These are phyloP conservation scores for Clathrus columnatus DNA, from an alignment of 768 basidiomycete genomes.

Conservation along the genomic window DNA sequence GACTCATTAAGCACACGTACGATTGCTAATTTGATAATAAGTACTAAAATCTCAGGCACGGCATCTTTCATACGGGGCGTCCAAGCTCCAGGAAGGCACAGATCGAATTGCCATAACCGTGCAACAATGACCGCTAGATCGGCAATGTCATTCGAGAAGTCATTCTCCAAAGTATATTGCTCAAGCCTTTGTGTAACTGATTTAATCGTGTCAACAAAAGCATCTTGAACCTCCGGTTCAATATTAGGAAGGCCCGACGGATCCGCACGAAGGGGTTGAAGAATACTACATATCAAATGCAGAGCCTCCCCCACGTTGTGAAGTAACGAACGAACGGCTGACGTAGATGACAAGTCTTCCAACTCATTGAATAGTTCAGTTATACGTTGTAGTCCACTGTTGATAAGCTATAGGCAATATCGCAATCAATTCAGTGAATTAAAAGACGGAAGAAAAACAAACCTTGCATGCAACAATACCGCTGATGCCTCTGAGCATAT, in stretches of 20 bases:
- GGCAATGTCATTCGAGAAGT: slow-evolving; percentile 17
- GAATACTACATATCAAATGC: slow-evolving; percentile 58
- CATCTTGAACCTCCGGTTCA: slow-evolving; percentile 47
- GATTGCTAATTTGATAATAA: slow-evolving; percentile 41
- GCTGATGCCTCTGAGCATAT: slow-evolving; percentile 67
- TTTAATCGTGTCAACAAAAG: slow-evolving; percentile 41
- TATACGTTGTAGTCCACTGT: slow-evolving; percentile 62
- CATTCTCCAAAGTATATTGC: background rate
- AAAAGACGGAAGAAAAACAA: slow-evolving; percentile 5
- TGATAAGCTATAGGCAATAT: slow-evolving; percentile 49
- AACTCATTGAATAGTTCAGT: slow-evolving; percentile 39
- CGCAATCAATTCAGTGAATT: background rate
- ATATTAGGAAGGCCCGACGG: slow-evolving; percentile 37
- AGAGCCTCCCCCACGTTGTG: slow-evolving; percentile 57
- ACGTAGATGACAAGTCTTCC: slow-evolving; percentile 10
- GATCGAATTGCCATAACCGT: slow-evolving; percentile 63
- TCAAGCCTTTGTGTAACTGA: slow-evolving; percentile 17
- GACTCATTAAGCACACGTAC: slow-evolving; percentile 28
- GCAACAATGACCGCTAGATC: slow-evolving; percentile 47
- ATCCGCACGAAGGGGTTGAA: slow-evolving; percentile 52
- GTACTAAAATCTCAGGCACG: slow-evolving; percentile 31
- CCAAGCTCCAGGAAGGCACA: slow-evolving; percentile 58
- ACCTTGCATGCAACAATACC: slow-evolving; percentile 63
- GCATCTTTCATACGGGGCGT: slow-evolving; percentile 39
- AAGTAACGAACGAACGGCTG: slow-evolving; percentile 32